Conservation (phyloP, 805 yeast genomes). For the Dipodascus geniculatus region DNA sequence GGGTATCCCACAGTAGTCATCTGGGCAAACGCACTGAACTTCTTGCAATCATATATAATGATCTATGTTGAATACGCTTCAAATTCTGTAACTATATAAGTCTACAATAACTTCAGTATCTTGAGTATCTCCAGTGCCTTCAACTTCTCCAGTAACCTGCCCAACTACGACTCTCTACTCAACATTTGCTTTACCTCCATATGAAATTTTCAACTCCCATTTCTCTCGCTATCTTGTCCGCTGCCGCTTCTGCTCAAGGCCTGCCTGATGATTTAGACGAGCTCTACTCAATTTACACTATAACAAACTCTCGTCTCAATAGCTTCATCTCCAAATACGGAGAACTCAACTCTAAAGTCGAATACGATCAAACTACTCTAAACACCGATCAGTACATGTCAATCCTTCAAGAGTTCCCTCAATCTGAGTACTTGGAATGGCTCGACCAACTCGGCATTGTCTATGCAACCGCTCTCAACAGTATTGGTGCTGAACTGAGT, state of each 20-base stretch:
- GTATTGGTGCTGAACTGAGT: not conserved
- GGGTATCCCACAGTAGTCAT: too few species aligned
- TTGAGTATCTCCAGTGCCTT: too few species aligned
- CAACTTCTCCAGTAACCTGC: too few species aligned
- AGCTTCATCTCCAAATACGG: not conserved
- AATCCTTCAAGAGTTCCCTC: not conserved
- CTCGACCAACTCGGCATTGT: not conserved
- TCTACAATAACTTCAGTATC: too few species aligned
- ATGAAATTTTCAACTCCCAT: not conserved
- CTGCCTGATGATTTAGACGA: not conserved
- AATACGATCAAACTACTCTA: not conserved
- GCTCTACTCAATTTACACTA: not conserved
- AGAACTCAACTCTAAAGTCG: not conserved
- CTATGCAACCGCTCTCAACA: not conserved
- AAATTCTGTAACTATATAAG: too few species aligned
- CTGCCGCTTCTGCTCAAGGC: not conserved
- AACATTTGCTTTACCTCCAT: too few species aligned
- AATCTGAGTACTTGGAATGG: not conserved
- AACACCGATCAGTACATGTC: not conserved
- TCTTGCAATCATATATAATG: too few species aligned
- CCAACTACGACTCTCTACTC: too few species aligned
- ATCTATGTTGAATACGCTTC: too few species aligned
- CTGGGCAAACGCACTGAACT: too few species aligned
- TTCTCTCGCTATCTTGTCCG: not conserved
- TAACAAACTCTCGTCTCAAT: not conserved